Percentiles rank a stretch among this genome's conserved stretches.
phyloP scores from a whole-genome alignment of 2,329 filamentous ascomycete species.

The Ophiostoma triangulosporum region DNA sequence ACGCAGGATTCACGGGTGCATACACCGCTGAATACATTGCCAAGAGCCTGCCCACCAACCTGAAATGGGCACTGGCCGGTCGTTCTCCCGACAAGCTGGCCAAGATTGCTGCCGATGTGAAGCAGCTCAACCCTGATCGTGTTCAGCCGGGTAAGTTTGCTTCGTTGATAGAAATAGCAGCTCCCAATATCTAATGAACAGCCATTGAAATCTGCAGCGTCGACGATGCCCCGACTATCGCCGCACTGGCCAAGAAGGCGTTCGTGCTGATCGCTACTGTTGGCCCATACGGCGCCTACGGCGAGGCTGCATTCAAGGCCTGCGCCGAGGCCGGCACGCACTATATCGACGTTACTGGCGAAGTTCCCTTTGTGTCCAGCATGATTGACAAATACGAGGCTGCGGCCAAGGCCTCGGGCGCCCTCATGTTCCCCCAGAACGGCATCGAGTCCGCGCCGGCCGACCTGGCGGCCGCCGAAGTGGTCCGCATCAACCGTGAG shows the following conservation, averaged over 20 bases:
- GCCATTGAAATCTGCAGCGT: slow-evolving; percentile 40
- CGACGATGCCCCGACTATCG: slow-evolving; percentile 29
- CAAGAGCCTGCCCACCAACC: slow-evolving; percentile 53
- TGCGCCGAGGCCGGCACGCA: slow-evolving; percentile 51
- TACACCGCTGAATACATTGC: slow-evolving; percentile 64
- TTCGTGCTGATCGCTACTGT: slow-evolving; percentile 44
- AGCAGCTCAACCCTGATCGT: slow-evolving; percentile 54
- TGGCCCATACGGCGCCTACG: slow-evolving; percentile 43
- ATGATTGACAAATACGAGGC: slow-evolving; percentile 49
- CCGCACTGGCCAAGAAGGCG: slow-evolving; percentile 39
- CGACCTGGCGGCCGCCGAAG: slow-evolving; percentile 42
- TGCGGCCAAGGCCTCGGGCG: slow-evolving; percentile 37
- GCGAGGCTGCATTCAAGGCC: slow-evolving; percentile 45
- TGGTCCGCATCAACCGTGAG: slow-evolving; percentile 37
- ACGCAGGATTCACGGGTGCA: slow-evolving; percentile 69
- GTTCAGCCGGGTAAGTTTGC: slow-evolving; percentile 43
- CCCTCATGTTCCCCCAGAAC: slow-evolving; percentile 46
- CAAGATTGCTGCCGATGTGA: slow-evolving; percentile 51
- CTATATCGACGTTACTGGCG: slow-evolving; percentile 51
- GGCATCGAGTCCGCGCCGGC: slow-evolving; percentile 50
- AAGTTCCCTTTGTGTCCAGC: slow-evolving; percentile 40
- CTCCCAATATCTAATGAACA: slow-evolving; percentile 18
- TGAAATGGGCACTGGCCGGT: slow-evolving; percentile 82
- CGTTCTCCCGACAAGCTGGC: slow-evolving; percentile 67
- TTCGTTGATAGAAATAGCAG: no score